phyloP scores from a whole-genome alignment of 805 yeast genomes.

The Pichia sporocuriosa region DNA sequence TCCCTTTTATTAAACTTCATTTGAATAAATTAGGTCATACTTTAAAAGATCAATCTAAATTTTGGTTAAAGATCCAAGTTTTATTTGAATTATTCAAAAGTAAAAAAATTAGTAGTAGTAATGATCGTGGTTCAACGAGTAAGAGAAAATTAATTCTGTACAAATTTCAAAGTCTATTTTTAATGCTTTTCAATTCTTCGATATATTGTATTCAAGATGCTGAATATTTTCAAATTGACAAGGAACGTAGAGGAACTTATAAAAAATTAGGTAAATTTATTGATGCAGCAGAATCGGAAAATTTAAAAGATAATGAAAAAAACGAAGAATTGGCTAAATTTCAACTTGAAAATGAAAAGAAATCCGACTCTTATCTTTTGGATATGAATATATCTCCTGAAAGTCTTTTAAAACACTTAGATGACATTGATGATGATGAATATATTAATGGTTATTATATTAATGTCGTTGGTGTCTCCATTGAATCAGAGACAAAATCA shows the following conservation, averaged over 20 bases:
- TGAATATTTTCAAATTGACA: constrained; percentile 36
- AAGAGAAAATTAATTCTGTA: constrained; percentile 58
- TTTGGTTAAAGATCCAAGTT: constrained; percentile 82
- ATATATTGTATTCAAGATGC: constrained; percentile 55
- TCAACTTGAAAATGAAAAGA: constrained; percentile 17
- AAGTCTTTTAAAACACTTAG: constrained; percentile 31
- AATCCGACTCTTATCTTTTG: not conserved
- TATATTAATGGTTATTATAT: constrained; percentile 53
- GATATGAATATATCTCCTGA: constrained; percentile 1
- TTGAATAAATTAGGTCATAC: constrained; percentile 16
- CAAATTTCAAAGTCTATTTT: constrained; percentile 55
- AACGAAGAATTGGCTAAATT: constrained; percentile 2
- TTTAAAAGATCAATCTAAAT: constrained; percentile 24
- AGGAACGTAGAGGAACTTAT: constrained; percentile 33
- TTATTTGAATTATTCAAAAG: constrained; percentile 74
- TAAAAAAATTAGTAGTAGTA: constrained; percentile 63
- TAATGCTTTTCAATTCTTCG: constrained; percentile 70
- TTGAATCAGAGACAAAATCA: constrained; percentile 23
- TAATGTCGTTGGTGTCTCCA: constrained; percentile 63
- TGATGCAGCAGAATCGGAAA: constrained; percentile 12
- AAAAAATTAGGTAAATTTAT: constrained; percentile 31
- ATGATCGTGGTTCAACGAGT: constrained; percentile 69
- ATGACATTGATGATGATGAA: constrained; percentile 26
- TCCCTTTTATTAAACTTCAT: constrained; percentile 68
- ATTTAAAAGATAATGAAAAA: constrained; percentile 2